Base-by-base conservation (phyloP, 1,139 yeast species). In the Eremothecium coryli region DNA sequence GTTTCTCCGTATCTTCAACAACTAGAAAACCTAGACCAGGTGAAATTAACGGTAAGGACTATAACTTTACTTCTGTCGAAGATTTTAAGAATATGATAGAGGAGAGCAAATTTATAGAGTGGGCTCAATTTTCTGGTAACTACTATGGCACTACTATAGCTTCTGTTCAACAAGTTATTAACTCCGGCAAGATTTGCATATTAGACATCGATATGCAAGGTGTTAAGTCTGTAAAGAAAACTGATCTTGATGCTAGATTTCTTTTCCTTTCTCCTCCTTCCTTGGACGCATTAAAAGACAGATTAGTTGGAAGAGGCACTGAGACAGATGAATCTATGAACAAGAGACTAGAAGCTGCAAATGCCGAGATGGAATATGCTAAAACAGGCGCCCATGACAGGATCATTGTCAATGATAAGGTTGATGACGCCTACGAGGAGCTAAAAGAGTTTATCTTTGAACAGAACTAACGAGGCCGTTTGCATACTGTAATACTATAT, bases 121-220 rank as follows among this genome's bases (percentile, higher is more conserved):
- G 95, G 93, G 98, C 99, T 8, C 93, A 85, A 62, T 90, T 90
- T 57, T 84, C 95, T 7, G 97, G 97, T 32, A 90, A 93, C 70
- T 86, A 81, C 68, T 90, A 90, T 61, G 99, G 99, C 41, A 90
- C 98, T 38, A 70, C 95, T 31, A 68, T 84, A 49, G 79, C 76
- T 52, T 78, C 95, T 20, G 96, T 90, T 38, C 71, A 81, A 51
- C 56, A 60, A 36, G 69, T 66, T 37, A 67, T 68, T 42, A 65
- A 65, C 39, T 50, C 65, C 38, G 82, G 82, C 40, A 73, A 68
- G 58, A 78, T 77, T 36, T 90, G 98, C 65, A 77, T 90, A 45
- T 70, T 90, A 56, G 99, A 90, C 61, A 90, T 90, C 49, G 99
- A 90, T 70, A 86, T 88, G 95, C 97, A 93, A 65, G 99, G 99